Evolutionary conservation across 108 stramenopile species (phyloP).

Genomic region (Cyclotella baltica): DNA sequence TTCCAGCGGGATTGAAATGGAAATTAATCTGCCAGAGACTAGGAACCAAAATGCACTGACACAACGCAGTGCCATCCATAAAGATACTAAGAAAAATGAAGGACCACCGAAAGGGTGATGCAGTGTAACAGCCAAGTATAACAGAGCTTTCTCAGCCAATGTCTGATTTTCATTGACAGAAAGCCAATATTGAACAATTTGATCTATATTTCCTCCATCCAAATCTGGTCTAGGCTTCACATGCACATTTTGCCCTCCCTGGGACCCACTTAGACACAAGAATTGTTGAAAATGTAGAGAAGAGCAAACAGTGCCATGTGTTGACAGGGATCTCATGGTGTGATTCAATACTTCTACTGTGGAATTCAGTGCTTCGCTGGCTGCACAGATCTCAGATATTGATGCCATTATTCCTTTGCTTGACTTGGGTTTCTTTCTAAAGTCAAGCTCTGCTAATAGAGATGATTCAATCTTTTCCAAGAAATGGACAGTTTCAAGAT

Average conservation of each 20-base stretch:
- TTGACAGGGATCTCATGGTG: conserved; percentile 45
- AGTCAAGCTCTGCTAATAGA: neutral
- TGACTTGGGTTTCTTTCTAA: neutral
- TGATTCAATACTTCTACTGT: conserved; percentile 26
- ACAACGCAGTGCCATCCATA: conserved; percentile 28
- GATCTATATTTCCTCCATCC: conserved; percentile 18
- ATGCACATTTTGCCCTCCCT: neutral
- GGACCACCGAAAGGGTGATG: conserved; percentile 38
- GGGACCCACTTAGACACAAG: conserved; percentile 19
- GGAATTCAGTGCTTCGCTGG: conserved; percentile 7
- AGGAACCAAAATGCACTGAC: conserved; percentile 27
- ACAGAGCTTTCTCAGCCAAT: conserved; percentile 4
- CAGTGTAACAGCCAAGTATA: conserved; percentile 27
- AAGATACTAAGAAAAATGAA: conserved; percentile 10
- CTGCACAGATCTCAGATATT: conserved; percentile 26
- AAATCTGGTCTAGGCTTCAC: neutral
- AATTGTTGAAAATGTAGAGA: conserved; percentile 46
- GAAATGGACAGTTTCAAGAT: neutral
- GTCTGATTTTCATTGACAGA: conserved; percentile 10
- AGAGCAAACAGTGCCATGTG: conserved; percentile 33
- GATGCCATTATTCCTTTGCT: neutral
- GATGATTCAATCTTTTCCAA: conserved; percentile 10
- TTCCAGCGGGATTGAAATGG: conserved; percentile 39
- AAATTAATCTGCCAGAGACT: conserved; percentile 8
- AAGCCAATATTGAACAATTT: conserved; percentile 41